Evolutionary conservation across 495 filamentous ascomycete genomes (phyloP).

Genomic region (Podospora sp.): DNA sequence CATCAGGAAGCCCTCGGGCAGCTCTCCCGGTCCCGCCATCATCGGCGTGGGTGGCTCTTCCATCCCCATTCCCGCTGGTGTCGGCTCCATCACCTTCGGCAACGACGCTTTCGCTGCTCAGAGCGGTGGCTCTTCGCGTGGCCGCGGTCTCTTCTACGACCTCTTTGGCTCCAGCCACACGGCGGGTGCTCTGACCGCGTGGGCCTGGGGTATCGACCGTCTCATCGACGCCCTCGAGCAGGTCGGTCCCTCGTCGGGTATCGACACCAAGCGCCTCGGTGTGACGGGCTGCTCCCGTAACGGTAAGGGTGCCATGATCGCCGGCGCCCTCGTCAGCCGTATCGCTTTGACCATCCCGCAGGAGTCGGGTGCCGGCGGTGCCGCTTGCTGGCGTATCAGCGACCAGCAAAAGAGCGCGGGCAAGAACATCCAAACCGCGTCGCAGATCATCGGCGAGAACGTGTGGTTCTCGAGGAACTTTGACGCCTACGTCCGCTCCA

Average conservation of each 20-base stretch:
- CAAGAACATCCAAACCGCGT: slow-evolving; percentile 57
- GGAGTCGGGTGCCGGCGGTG: slow-evolving; percentile 56
- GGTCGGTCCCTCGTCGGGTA: slow-evolving; percentile 43
- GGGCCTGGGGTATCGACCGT: slow-evolving; percentile 57
- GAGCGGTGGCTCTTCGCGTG: slow-evolving; percentile 40
- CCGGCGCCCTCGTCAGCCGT: slow-evolving; percentile 52
- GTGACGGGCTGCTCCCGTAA: slow-evolving; percentile 58
- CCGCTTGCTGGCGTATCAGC: slow-evolving; percentile 58
- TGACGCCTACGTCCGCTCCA: slow-evolving; percentile 41
- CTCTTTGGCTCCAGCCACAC: slow-evolving; percentile 51
- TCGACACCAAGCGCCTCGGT: slow-evolving; percentile 52
- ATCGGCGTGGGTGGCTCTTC: slow-evolving; percentile 51
- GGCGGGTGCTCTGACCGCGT: slow-evolving; percentile 55
- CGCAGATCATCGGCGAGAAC: slow-evolving; percentile 54
- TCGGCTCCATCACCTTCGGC: slow-evolving; percentile 53
- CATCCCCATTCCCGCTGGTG: slow-evolving; percentile 50
- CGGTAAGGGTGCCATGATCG: slow-evolving; percentile 56
- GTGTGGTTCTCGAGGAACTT: slow-evolving; percentile 54
- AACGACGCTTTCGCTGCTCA: slow-evolving; percentile 53
- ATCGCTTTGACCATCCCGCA: slow-evolving; percentile 60
- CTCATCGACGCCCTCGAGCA: slow-evolving; percentile 56
- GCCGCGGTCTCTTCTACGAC: slow-evolving; percentile 53
- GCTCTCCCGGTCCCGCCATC: slow-evolving; percentile 51
- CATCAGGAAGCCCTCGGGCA: slow-evolving; percentile 48
- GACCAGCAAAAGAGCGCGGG: slow-evolving; percentile 47